A percentile compares a stretch with the other conserved stretches of the same genome.
phyloP scores from a whole-genome alignment of 2,329 filamentous ascomycete genomes.

The Drechmeria coniospora region DNA sequence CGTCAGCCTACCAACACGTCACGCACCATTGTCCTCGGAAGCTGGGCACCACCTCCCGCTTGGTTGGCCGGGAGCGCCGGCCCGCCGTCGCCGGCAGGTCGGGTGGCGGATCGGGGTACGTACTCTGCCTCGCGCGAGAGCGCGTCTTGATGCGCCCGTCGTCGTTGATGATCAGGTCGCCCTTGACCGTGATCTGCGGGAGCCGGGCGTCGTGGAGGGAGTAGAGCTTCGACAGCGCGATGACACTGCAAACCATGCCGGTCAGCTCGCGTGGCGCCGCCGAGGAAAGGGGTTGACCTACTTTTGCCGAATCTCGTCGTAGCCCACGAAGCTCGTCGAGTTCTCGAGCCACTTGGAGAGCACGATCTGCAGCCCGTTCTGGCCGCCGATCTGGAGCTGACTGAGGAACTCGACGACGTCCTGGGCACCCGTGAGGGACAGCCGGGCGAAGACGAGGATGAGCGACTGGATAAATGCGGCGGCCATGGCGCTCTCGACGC shows the following conservation, averaged over 20 bases:
- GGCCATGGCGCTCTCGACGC: constrained; percentile 67
- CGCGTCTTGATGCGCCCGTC: constrained; percentile 79
- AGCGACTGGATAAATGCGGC: constrained; percentile 90
- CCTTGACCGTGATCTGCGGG: constrained; percentile 69
- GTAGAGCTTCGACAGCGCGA: constrained; percentile 84
- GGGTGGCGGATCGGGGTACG: constrained; percentile 11
- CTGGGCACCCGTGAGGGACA: constrained; percentile 69
- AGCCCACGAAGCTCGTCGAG: constrained; percentile 92
- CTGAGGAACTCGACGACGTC: constrained; percentile 89
- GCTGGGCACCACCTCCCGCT: too few relatives aligned
- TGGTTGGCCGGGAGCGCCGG: too few relatives aligned
- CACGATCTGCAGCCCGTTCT: constrained; percentile 78
- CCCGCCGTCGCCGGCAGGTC: too few relatives aligned
- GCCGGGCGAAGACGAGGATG: constrained; percentile 83
- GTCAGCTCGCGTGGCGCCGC: background rate
- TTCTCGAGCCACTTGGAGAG: constrained; percentile 95
- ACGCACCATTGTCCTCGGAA: too few relatives aligned
- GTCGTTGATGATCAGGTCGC: constrained; percentile 72
- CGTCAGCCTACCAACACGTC: too few relatives aligned
- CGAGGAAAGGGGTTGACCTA: constrained; percentile 27
- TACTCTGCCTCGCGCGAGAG: constrained; percentile 73
- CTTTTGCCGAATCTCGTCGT: constrained; percentile 95
- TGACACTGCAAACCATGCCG: constrained; percentile 43
- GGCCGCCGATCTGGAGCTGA: constrained; percentile 62
- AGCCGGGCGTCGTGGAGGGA: constrained; percentile 71